Evolutionary conservation across 495 filamentous ascomycete species (phyloP).

Genomic region (Astrocystis sublimbata): DNA sequence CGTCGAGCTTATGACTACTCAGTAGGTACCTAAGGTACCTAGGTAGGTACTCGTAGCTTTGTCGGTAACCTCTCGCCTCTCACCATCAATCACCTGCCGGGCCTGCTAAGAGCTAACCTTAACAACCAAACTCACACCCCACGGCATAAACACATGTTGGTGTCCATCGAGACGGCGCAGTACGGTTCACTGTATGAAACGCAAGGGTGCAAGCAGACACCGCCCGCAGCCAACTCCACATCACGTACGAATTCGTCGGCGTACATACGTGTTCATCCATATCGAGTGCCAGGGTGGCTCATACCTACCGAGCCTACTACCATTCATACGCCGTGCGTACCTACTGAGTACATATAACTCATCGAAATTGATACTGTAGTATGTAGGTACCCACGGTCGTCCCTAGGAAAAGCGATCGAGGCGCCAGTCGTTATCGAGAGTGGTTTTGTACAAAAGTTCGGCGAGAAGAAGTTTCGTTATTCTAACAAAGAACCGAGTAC

Average conservation of each 20-base stretch:
- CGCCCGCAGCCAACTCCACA: conserved; percentile 6
- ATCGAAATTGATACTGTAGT: no score
- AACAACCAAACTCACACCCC: no score
- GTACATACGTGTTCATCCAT: conserved; percentile 6
- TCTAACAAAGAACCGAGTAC: neutral
- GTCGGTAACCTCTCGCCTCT: no score
- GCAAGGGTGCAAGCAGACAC: conserved; percentile 13
- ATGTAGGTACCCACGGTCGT: no score
- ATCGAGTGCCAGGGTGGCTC: conserved; percentile 1
- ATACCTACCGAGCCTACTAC: neutral
- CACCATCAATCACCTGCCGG: no score
- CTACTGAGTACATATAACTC: no score
- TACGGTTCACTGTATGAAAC: conserved; percentile 16
- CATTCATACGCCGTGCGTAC: no score
- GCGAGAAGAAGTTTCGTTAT: neutral
- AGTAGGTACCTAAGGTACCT: no score
- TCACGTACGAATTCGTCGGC: conserved; percentile 8
- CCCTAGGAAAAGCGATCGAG: conserved; percentile 1
- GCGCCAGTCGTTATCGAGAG: neutral
- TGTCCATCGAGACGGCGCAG: conserved; percentile 5
- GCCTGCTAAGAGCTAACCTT: no score
- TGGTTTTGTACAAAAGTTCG: neutral
- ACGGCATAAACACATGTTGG: no score
- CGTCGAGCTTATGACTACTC: neutral
- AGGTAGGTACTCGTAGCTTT: no score